These are phyloP conservation scores for Eucalyptus marginata DNA, from an alignment of 345 rosid species.

Conservation along the genomic window DNA sequence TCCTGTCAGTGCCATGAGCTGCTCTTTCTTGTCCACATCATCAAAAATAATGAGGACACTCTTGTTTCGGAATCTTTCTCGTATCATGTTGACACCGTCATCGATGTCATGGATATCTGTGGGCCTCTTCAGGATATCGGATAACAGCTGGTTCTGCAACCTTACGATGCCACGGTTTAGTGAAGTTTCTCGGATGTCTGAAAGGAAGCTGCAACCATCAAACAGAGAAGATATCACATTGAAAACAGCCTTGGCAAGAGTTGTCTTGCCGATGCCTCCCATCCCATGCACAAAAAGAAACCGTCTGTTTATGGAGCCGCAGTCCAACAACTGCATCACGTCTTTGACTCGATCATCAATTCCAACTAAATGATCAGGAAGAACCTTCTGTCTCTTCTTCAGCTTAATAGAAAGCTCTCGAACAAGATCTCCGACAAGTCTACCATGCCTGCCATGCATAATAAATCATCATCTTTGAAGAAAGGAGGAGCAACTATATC, in stretches of 20 bases:
- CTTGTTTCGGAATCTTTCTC: background rate
- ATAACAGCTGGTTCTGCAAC: background rate
- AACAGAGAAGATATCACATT: background rate
- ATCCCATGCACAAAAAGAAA: background rate
- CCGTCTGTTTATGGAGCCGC: background rate
- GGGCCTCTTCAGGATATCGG: background rate
- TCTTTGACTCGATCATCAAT: background rate
- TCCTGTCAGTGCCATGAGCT: background rate
- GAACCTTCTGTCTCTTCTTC: background rate
- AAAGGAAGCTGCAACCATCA: background rate
- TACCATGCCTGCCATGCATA: background rate
- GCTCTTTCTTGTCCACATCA: background rate
- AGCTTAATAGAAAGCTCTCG: background rate
- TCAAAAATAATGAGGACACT: background rate
- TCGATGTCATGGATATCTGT: background rate
- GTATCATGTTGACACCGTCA: background rate
- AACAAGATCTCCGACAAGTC: background rate
- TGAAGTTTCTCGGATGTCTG: background rate
- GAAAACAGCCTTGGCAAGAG: background rate
- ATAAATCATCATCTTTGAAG: background rate
- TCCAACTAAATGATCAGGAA: background rate
- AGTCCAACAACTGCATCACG: background rate
- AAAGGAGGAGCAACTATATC: background rate
- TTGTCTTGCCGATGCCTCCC: constrained; percentile 1
- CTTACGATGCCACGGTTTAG: background rate